Conservation (phyloP, 345 rosid species). For the Theobroma cacao region DNA sequence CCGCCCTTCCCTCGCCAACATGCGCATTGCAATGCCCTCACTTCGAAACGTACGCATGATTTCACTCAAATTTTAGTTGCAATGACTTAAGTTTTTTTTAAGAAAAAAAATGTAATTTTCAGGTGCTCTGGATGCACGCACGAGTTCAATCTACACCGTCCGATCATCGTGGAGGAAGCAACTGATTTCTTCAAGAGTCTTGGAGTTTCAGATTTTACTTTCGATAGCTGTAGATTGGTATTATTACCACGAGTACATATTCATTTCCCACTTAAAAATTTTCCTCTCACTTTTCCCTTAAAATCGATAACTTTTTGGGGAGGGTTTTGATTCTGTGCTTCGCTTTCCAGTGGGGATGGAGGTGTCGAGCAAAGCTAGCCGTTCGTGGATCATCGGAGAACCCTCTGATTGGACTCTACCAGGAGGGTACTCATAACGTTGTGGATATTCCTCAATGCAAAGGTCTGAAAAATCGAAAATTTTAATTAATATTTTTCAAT, state of each 20-base stretch:
- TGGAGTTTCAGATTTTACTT: constrained; percentile 80
- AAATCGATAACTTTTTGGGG: not conserved
- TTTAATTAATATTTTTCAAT: not conserved
- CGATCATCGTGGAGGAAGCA: constrained; percentile 69
- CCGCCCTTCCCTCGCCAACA: constrained; percentile 33
- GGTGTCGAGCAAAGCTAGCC: constrained; percentile 89
- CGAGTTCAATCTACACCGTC: constrained; percentile 82
- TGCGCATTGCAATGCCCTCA: constrained; percentile 83
- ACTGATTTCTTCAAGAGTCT: constrained; percentile 53
- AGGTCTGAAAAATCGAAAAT: constrained; percentile 34
- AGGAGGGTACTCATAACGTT: constrained; percentile 85
- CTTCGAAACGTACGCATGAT: constrained; percentile 59
- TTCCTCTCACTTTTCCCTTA: not conserved
- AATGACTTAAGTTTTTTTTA: not conserved
- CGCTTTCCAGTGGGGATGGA: constrained; percentile 76
- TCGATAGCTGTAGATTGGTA: constrained; percentile 82
- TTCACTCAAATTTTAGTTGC: not conserved
- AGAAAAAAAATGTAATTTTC: not conserved
- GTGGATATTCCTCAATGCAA: constrained; percentile 82
- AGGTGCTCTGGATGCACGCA: constrained; percentile 97
- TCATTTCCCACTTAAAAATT: constrained; percentile 12
- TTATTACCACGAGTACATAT: not conserved
- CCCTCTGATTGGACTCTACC: constrained; percentile 80
- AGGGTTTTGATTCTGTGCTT: constrained; percentile 20
- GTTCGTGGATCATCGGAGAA: constrained; percentile 68